Conservation (phyloP, 1,284 basidiomycete genomes). For the Clitocybe nebularis region DNA sequence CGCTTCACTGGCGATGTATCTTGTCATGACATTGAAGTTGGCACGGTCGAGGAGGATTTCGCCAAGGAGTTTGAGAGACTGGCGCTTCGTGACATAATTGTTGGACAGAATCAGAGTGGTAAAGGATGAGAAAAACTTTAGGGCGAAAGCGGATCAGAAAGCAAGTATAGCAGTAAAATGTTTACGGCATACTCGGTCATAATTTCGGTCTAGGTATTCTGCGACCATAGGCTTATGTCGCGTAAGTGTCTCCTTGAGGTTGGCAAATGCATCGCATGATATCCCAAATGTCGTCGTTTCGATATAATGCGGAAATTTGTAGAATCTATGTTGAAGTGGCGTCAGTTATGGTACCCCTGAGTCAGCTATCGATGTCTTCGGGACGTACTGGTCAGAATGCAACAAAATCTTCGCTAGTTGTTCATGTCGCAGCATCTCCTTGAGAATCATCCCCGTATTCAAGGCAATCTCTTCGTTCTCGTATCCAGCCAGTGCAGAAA, state of each 20-base stretch:
- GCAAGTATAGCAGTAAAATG: slow-evolving; percentile 6
- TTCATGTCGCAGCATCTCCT: slow-evolving; percentile 96
- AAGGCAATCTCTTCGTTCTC: slow-evolving; percentile 93
- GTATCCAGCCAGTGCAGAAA: slow-evolving; percentile 86
- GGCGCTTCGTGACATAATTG: slow-evolving; percentile 99
- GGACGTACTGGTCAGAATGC: slow-evolving; percentile 85
- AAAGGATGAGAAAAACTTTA: slow-evolving; percentile 92
- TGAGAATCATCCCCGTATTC: slow-evolving; percentile 97
- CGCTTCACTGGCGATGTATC: slow-evolving; percentile 89
- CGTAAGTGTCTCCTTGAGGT: slow-evolving; percentile 94
- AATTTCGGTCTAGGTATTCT: slow-evolving; percentile 93
- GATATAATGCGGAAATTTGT: slow-evolving; percentile 95
- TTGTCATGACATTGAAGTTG: slow-evolving; percentile 98
- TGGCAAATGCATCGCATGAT: slow-evolving; percentile 96
- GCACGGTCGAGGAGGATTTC: slow-evolving; percentile 97
- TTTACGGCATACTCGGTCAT: slow-evolving; percentile 71
- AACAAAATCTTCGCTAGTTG: slow-evolving; percentile 87
- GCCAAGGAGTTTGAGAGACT: slow-evolving; percentile 96
- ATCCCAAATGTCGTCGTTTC: slow-evolving; percentile 98
- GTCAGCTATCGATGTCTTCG: neutral
- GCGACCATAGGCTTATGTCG: slow-evolving; percentile 97
- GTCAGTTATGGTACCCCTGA: neutral
- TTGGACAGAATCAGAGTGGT: slow-evolving; percentile 87
- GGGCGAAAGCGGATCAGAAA: slow-evolving; percentile 7
- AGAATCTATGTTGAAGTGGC: slow-evolving; percentile 65